Conservation (phyloP, 495 filamentous ascomycete species). For the Halenospora varia region DNA sequence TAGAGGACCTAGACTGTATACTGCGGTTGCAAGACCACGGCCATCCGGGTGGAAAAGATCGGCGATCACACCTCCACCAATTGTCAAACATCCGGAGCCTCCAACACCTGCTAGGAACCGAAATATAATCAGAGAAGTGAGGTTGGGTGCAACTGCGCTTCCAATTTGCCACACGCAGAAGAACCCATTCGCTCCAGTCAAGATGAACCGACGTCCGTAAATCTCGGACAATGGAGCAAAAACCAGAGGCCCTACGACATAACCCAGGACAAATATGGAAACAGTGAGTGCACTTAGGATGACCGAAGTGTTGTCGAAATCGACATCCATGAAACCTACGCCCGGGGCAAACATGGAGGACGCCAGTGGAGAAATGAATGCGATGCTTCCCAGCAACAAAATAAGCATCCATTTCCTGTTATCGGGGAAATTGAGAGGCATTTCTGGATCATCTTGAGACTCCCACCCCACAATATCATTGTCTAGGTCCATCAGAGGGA, state of each 20-base stretch:
- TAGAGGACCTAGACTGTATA: slow-evolving; percentile 45
- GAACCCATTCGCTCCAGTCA: slow-evolving; percentile 59
- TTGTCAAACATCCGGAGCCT: slow-evolving; percentile 50
- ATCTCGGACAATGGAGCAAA: slow-evolving; percentile 74
- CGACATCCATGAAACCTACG: slow-evolving; percentile 44
- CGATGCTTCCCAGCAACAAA: slow-evolving; percentile 50
- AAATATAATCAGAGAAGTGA: slow-evolving; percentile 56
- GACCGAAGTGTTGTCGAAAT: slow-evolving; percentile 42
- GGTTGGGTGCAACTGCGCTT: slow-evolving; percentile 59
- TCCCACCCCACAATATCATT: slow-evolving; percentile 55
- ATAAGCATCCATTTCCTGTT: slow-evolving; percentile 69
- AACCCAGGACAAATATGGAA: slow-evolving; percentile 57
- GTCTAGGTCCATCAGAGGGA: slow-evolving; percentile 43
- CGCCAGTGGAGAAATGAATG: slow-evolving; percentile 58
- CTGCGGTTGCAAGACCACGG: slow-evolving; percentile 56
- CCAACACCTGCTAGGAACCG: slow-evolving; percentile 62
- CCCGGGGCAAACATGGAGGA: slow-evolving; percentile 65
- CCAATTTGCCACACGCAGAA: slow-evolving; percentile 70
- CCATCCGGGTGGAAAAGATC: slow-evolving; percentile 54
- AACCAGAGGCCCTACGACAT: slow-evolving; percentile 58
- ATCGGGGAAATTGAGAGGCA: slow-evolving; percentile 64
- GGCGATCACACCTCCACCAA: slow-evolving; percentile 54
- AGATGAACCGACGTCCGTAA: slow-evolving; percentile 61
- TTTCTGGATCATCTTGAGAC: slow-evolving; percentile 60
- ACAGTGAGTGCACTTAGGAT: slow-evolving; percentile 48